phyloP scores from a whole-genome alignment of 2,329 filamentous ascomycete species.

The Cercospora berteroae region DNA sequence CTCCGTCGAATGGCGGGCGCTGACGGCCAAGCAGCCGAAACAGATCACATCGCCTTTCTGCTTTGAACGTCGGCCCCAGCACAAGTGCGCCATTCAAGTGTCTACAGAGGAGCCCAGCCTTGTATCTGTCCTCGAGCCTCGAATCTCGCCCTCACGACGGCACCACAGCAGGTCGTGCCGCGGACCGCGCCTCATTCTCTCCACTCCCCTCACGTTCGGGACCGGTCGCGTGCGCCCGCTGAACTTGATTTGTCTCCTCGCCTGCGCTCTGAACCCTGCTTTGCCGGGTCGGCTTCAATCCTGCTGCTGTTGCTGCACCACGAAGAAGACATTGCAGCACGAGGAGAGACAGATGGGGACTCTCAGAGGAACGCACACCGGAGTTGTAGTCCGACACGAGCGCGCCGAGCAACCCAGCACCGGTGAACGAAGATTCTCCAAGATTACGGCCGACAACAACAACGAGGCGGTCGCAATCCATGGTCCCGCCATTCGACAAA shows the following conservation, averaged over 20 bases:
- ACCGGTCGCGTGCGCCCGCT: background rate
- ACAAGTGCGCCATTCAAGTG: background rate
- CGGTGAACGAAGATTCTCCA: background rate
- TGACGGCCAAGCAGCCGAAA: background rate
- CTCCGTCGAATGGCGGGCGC: background rate
- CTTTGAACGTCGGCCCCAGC: background rate
- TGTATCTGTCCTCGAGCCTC: background rate
- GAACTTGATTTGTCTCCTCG: background rate
- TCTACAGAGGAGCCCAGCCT: background rate
- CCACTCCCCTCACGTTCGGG: background rate
- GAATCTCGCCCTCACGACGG: background rate
- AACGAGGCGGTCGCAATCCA: background rate
- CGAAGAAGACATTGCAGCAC: background rate
- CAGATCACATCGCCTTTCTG: background rate
- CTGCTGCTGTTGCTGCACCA: background rate
- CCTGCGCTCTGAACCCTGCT: background rate
- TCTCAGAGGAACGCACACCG: background rate
- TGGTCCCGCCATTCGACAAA: background rate
- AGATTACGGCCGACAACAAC: background rate
- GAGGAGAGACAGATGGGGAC: background rate
- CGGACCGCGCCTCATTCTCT: background rate
- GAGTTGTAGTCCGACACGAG: background rate
- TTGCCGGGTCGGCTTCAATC: background rate
- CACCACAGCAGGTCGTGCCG: background rate
- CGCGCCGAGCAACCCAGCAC: background rate